Conservation (phyloP, 2,329 filamentous ascomycete genomes). For the Penicillium aurantiogriseum region DNA sequence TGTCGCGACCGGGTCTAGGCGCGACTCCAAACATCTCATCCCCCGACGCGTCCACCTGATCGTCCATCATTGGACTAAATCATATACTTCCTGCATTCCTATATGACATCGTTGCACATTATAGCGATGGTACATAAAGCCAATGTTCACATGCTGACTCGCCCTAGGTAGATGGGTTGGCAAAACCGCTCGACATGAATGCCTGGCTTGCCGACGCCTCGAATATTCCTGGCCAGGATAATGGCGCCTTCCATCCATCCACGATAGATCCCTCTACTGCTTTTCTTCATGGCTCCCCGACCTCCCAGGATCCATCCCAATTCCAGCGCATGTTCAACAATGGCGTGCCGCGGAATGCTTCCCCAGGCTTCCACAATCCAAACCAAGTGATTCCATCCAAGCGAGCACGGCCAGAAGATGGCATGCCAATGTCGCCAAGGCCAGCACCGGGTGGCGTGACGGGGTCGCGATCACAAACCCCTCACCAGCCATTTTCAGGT, state of each 20-base stretch:
- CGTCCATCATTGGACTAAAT: slow-evolving; percentile 1
- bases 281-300: slow-evolving; percentile 48
- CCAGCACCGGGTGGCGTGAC: slow-evolving; percentile 72
- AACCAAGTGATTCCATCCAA: slow-evolving; percentile 88
- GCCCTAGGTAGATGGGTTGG: slow-evolving; percentile 46
- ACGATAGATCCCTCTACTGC: slow-evolving; percentile 50
- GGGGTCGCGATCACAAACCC: slow-evolving; percentile 87
- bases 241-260: slow-evolving; percentile 48
- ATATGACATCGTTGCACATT: background rate
- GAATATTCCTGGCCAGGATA: slow-evolving; percentile 49
- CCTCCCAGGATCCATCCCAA: slow-evolving; percentile 51
- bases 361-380: slow-evolving; percentile 73
- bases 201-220: slow-evolving; percentile 51
- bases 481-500: slow-evolving; percentile 72
- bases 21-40: slow-evolving; percentile 23
- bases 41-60: slow-evolving; percentile 20
- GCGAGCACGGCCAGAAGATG: slow-evolving; percentile 80
- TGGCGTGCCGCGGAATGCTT: slow-evolving; percentile 78
- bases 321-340: slow-evolving; percentile 68
- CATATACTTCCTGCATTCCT: background rate
- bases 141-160: slow-evolving; percentile 14
- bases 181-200: slow-evolving; percentile 51
- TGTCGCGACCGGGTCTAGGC: slow-evolving; percentile 24
- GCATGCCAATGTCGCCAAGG: slow-evolving; percentile 75
- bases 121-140: slow-evolving; percentile 22